Percentiles rank a stretch among this genome's conserved stretches.
phyloP scores from a whole-genome alignment of 352 stramenopile species.

The Pythium utonaiense region DNA sequence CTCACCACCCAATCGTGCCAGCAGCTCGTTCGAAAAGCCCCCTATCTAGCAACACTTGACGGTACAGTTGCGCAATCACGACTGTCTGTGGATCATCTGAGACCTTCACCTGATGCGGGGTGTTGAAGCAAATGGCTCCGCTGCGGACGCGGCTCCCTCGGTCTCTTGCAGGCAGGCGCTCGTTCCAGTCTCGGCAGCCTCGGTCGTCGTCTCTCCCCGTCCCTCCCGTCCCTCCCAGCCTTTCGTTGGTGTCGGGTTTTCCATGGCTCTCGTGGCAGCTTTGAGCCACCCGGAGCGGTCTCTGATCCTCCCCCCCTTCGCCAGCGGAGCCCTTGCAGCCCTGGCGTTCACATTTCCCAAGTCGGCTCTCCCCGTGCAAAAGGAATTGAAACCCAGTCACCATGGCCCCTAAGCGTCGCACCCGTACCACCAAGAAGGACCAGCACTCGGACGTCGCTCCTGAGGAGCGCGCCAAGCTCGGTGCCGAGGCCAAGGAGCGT shows the following conservation, averaged over 20 bases:
- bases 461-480: conserved; percentile 69
- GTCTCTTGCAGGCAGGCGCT: not conserved
- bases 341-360: conserved; percentile 35
- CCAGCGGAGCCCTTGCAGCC: not conserved
- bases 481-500: conserved; percentile 82
- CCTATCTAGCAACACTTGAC: conserved; percentile 11
- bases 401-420: conserved; percentile 83
- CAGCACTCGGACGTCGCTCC: conserved; percentile 55
- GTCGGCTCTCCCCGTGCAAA: conserved; percentile 25
- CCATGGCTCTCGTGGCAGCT: not conserved
- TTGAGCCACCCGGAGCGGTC: no score
- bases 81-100: conserved; percentile 2
- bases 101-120: not conserved
- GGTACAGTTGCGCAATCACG: conserved; percentile 4
- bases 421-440: conserved; percentile 83
- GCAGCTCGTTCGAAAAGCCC: not conserved
- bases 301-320: conserved; percentile 4
- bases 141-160: not conserved
- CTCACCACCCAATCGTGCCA: conserved; percentile 21
- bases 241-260: conserved; percentile 17
- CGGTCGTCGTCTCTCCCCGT: conserved; percentile 8
- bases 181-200: not conserved
- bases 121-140: not conserved
- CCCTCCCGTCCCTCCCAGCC: conserved; percentile 4
- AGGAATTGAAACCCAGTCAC: conserved; percentile 17